phyloP scores from a whole-genome alignment of 2,329 filamentous ascomycete species.

The Diaporthe vaccinii region DNA sequence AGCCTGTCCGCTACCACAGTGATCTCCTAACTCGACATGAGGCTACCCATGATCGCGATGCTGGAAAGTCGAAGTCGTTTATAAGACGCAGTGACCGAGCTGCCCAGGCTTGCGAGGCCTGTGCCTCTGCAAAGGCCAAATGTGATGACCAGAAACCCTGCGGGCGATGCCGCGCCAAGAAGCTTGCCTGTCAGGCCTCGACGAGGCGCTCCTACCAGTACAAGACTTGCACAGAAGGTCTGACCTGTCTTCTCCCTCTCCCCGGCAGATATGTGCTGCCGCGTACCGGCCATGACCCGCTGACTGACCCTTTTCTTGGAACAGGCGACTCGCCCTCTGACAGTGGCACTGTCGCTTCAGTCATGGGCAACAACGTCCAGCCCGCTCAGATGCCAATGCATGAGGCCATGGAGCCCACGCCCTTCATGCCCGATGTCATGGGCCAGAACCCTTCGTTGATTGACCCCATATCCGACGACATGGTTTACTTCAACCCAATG shows the following conservation, averaged over 20 bases:
- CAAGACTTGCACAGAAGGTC: slow-evolving; percentile 42
- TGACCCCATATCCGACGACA: slow-evolving; percentile 47
- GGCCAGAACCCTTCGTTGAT: slow-evolving; percentile 31
- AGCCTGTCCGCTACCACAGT: slow-evolving; percentile 30
- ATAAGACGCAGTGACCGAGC: slow-evolving; percentile 48
- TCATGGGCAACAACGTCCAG: slow-evolving; percentile 22
- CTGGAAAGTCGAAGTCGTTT: slow-evolving; percentile 45
- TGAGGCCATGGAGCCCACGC: slow-evolving; percentile 20
- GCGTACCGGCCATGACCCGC: slow-evolving; percentile 20
- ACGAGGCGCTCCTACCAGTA: slow-evolving; percentile 42
- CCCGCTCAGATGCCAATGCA: slow-evolving; percentile 11
- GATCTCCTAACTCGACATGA: slow-evolving; percentile 49
- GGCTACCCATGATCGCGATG: slow-evolving; percentile 48
- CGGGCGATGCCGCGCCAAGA: slow-evolving; percentile 46
- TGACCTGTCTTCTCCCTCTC: not conserved
- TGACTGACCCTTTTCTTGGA: slow-evolving; percentile 15
- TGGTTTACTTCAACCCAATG: slow-evolving; percentile 47
- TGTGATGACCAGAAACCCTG: slow-evolving; percentile 50
- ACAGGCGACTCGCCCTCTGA: slow-evolving; percentile 28
- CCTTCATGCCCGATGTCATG: slow-evolving; percentile 31
- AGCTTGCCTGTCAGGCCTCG: slow-evolving; percentile 45
- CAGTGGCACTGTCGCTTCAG: not conserved
- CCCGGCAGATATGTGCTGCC: not conserved
- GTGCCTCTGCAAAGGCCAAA: slow-evolving; percentile 48
- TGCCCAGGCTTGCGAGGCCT: slow-evolving; percentile 47